Base-by-base conservation (phyloP, 176 grass and related monocot species). In the Avena insularis region DNA sequence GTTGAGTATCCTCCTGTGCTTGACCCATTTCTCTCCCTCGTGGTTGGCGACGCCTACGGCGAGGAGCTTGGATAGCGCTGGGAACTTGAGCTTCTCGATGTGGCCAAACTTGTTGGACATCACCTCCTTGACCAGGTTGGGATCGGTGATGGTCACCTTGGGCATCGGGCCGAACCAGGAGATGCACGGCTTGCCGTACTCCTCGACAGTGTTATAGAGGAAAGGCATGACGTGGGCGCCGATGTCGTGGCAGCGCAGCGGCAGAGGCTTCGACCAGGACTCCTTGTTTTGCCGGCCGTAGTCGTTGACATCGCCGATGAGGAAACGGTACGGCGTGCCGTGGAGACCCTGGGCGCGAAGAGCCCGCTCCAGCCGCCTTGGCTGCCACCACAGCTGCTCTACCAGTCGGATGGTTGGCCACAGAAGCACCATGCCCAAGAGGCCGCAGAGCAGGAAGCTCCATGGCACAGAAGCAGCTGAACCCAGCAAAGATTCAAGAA, bases 21-120 rank as follows among this genome's bases (percentile, higher is more conserved):
- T 86, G 4, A 82, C 92, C 89, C 92, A 94, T 71, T 94, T 89
- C 69, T 94, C 92, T 12, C 92, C 91, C 1, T 89, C 84, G 45
- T 83, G 25, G 49, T 4, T 85, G 2, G 48, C 82, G 0, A 89
- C 16, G 0, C 87, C 82, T 0, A 56, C 55, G 29, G 79, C 78
- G 50, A 90, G 35, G 27, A 90, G 71, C 83, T 77, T 90, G 8
- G 59, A 7, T 0, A 70, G 4, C 48, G 47, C 8, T 53, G 31
- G 49, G 36, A 83, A 60, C 82, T 89, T 83, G 25, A 17, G 55
- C 74, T 80, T 92, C 74, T 89, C 83, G 72, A 90, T 90, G 74
- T 84, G 87, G 0, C 87, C 87, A 29, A 90, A 83, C 46, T 90
- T 92, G 58, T 89, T 92, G 19, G 90, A 84, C 12, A 93, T 78